Conservation (phyloP, 352 stramenopile genomes). For the Thalassiosira mediterranea region DNA sequence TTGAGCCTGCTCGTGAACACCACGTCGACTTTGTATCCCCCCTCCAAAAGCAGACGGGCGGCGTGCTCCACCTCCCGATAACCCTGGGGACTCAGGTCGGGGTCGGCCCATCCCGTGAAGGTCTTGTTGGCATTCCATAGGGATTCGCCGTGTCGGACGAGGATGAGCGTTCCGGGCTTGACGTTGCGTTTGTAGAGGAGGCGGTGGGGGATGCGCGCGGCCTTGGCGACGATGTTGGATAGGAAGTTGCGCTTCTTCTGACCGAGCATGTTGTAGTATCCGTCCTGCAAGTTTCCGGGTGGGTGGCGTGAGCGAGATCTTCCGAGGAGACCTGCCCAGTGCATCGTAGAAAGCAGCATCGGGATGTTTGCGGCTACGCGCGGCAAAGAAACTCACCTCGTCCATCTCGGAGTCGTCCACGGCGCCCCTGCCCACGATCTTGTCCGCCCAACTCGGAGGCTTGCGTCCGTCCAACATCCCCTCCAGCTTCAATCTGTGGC, state of each 20-base stretch:
- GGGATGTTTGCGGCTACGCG: no score
- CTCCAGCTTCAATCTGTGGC: slow-evolving; percentile 27
- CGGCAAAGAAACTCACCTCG: slow-evolving; percentile 16
- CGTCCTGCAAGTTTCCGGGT: slow-evolving; percentile 31
- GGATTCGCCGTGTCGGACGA: slow-evolving; percentile 80
- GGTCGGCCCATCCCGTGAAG: slow-evolving; percentile 76
- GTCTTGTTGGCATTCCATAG: slow-evolving; percentile 82
- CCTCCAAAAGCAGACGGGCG: slow-evolving; percentile 86
- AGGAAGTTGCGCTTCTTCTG: not conserved
- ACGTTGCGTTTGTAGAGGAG: not conserved
- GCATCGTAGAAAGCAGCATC: no score
- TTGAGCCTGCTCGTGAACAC: slow-evolving; percentile 95
- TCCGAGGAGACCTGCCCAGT: no score
- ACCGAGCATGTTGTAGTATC: slow-evolving; percentile 46
- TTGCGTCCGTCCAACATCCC: not conserved
- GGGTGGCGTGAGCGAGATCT: no score
- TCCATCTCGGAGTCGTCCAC: slow-evolving; percentile 44
- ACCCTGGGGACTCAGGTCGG: slow-evolving; percentile 36
- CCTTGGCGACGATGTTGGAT: not conserved
- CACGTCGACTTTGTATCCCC: slow-evolving; percentile 93
- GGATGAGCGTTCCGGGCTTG: slow-evolving; percentile 63
- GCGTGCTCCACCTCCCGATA: slow-evolving; percentile 80
- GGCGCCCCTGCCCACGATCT: slow-evolving; percentile 2
- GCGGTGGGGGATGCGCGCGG: slow-evolving; percentile 2
- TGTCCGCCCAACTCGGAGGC: slow-evolving; percentile 12